phyloP scores from a whole-genome alignment of 345 rosid species.

The Murraya koenigii region DNA sequence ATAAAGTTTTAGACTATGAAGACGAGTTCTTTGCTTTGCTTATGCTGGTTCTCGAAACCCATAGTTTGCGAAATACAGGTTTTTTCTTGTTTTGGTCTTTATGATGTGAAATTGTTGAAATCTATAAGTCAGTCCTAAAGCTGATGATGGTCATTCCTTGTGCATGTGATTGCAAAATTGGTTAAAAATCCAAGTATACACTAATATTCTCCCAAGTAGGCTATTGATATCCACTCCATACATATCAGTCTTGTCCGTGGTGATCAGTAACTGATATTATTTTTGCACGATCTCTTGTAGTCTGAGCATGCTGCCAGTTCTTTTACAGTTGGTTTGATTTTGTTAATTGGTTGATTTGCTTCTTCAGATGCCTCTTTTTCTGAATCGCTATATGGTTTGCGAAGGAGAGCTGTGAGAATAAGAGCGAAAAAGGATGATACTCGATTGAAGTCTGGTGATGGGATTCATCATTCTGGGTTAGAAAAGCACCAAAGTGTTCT shows the following conservation, averaged over 20 bases:
- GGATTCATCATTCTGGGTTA: conserved; percentile 61
- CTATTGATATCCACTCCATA: neutral
- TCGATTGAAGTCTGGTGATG: conserved; percentile 41
- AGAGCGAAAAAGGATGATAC: conserved; percentile 43
- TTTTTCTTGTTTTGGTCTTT: neutral
- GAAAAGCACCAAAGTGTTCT: conserved; percentile 80
- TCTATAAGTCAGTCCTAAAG: neutral
- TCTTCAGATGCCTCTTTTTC: conserved; percentile 92
- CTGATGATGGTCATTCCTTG: neutral
- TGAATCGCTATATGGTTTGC: conserved; percentile 90
- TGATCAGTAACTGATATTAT: neutral
- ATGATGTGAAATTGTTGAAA: neutral
- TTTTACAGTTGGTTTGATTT: conserved; percentile 4
- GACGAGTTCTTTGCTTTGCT: conserved; percentile 92
- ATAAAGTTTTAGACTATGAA: conserved; percentile 83
- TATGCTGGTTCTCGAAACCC: conserved; percentile 88
- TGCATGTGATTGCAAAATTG: neutral
- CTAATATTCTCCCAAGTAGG: neutral
- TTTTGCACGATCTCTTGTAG: neutral
- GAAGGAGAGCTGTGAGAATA: conserved; percentile 78
- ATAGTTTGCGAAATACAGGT: conserved; percentile 97
- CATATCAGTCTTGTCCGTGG: neutral
- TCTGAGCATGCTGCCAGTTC: neutral
- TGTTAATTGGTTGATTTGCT: conserved; percentile 8
- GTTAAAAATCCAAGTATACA: neutral